phyloP scores from a whole-genome alignment of 129 eudicot genomes.

The Gnaphalium uliginosum region DNA sequence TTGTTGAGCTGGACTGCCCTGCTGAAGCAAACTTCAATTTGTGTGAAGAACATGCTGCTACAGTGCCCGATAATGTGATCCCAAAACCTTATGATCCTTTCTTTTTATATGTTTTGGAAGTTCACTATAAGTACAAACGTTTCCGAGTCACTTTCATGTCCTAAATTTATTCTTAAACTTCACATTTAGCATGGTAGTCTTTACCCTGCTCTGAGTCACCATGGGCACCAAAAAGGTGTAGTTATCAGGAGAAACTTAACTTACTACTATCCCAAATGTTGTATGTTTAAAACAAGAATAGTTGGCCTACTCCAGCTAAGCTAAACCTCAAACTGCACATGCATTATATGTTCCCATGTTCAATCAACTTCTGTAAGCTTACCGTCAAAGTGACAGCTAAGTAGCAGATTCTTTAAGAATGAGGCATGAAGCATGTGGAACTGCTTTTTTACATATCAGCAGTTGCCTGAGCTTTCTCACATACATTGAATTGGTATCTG shows the following conservation, averaged over 20 bases:
- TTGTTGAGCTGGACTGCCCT: too few species aligned
- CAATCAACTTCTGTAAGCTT: conserved; percentile 39
- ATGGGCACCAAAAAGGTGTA: background rate
- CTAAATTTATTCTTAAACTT: background rate
- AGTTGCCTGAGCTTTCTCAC: conserved; percentile 34
- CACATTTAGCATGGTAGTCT: background rate
- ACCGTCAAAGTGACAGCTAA: conserved; percentile 34
- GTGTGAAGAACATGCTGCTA: too few species aligned
- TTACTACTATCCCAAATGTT: background rate
- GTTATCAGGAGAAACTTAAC: conserved; percentile 2
- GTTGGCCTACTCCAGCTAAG: conserved; percentile 34
- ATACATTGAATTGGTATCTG: conserved; percentile 35
- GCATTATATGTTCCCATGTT: conserved; percentile 41
- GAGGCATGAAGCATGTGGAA: conserved; percentile 40
- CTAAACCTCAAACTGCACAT: conserved; percentile 39
- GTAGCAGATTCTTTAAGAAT: conserved; percentile 37
- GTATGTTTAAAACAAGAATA: conserved; percentile 20
- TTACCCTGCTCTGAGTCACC: background rate
- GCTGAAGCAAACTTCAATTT: too few species aligned
- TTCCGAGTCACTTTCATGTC: too few species aligned
- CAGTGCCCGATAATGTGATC: too few species aligned
- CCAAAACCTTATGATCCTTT: background rate
- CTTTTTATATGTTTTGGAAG: background rate
- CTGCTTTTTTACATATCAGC: conserved; percentile 22
- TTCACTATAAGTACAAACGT: background rate